Percentiles rank a stretch among this genome's conserved stretches.
These are phyloP conservation scores for Pelargonium exstipulatum DNA, from an alignment of 441 rosid genomes.

Conservation along the genomic window DNA sequence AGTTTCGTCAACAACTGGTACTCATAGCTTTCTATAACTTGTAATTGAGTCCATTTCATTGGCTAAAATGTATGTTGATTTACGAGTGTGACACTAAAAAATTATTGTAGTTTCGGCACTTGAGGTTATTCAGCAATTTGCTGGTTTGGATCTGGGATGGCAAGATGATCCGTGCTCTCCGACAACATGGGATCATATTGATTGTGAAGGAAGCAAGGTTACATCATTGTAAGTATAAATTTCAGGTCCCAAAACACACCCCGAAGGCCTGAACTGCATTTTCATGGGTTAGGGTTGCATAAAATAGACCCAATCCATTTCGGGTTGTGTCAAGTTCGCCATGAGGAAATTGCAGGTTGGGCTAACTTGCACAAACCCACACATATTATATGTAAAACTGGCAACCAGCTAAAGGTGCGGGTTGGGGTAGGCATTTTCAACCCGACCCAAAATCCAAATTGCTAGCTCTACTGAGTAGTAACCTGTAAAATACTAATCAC, in stretches of 20 bases:
- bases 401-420: no score
- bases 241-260: background rate
- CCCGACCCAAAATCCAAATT: no score
- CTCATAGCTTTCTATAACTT: background rate
- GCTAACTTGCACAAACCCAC: no score
- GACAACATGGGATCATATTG: conserved; percentile 54
- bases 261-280: no score
- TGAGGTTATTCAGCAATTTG: conserved; percentile 72
- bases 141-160: conserved; percentile 77
- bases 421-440: no score
- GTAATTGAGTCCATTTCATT: conserved; percentile 14
- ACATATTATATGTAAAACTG: no score
- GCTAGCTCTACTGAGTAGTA: no score
- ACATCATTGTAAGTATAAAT: conserved; percentile 56
- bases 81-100: background rate
- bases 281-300: no score
- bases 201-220: conserved; percentile 70
- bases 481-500: no score
- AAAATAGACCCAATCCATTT: no score
- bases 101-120: conserved; percentile 72
- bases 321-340: no score
- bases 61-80: background rate
- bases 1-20: conserved; percentile 88
- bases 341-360: no score
- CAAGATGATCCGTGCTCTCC: conserved; percentile 93